Percentiles rank a stretch among this genome's conserved stretches.
Conservation (phyloP, 805 yeast species). For the Blastobotrys parvus region DNA sequence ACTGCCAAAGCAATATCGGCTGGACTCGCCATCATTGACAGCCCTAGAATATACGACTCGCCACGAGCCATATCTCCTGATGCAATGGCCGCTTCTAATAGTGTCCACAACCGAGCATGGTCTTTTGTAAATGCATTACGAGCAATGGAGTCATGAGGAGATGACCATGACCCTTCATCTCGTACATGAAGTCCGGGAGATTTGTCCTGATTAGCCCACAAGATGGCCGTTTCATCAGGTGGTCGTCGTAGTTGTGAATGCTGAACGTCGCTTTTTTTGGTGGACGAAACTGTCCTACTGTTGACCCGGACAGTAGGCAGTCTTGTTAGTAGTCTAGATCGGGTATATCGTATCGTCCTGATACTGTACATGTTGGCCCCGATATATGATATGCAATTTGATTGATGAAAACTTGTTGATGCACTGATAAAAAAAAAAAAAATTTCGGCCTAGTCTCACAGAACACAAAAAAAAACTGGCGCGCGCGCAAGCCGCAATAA, state of each 20-base stretch:
- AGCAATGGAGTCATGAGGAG: constrained; percentile 25
- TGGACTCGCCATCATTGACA: constrained; percentile 40
- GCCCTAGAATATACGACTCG: constrained; percentile 52
- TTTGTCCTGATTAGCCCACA: not conserved
- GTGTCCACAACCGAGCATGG: constrained; percentile 60
- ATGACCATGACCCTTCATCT: constrained; percentile 22
- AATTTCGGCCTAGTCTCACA: not conserved
- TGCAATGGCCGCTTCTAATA: constrained; percentile 69
- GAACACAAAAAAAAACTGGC: too few relatives aligned
- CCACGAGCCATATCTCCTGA: constrained; percentile 64
- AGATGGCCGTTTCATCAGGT: not conserved
- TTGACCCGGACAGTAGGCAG: not conserved
- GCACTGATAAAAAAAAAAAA: too few relatives aligned
- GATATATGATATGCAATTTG: too few relatives aligned
- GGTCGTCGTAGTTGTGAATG: not conserved
- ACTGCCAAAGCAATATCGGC: constrained; percentile 54
- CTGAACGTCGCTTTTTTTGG: not conserved
- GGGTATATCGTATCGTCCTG: not conserved
- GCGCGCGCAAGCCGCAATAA: too few relatives aligned
- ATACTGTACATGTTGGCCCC: not conserved
- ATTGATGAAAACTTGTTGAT: too few relatives aligned
- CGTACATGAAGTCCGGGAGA: not conserved
- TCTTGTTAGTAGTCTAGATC: not conserved
- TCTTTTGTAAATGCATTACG: constrained; percentile 39
- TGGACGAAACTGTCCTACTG: not conserved